These are phyloP conservation scores for Termitomyces titanicus DNA, from an alignment of 768 basidiomycete genomes.

Conservation along the genomic window DNA sequence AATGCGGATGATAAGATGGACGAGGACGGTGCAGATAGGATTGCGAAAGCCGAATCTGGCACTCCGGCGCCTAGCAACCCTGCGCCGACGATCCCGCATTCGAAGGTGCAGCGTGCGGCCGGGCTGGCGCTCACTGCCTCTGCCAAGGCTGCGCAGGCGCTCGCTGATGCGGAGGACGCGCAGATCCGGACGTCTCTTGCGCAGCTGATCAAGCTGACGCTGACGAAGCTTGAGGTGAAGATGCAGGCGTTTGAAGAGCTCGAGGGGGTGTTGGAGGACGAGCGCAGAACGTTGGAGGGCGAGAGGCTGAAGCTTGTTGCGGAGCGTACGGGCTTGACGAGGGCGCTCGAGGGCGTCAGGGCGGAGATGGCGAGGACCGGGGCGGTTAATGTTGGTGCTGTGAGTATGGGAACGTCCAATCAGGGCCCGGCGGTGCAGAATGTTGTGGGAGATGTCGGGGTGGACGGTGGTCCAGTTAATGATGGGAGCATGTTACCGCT, in stretches of 20 bases:
- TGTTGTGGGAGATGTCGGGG: slow-evolving; percentile 45
- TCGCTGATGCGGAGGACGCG: slow-evolving; percentile 80
- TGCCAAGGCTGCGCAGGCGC: slow-evolving; percentile 73
- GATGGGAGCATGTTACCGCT: slow-evolving; percentile 56
- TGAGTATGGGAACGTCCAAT: slow-evolving; percentile 50
- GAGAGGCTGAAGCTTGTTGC: slow-evolving; percentile 74
- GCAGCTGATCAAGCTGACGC: slow-evolving; percentile 78
- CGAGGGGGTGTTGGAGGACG: slow-evolving; percentile 89
- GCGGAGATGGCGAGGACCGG: slow-evolving; percentile 61
- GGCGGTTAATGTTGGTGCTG: slow-evolving; percentile 25
- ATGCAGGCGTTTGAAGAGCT: slow-evolving; percentile 93
- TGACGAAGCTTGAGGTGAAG: slow-evolving; percentile 91
- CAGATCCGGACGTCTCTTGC: slow-evolving; percentile 79
- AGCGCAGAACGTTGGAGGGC: slow-evolving; percentile 81
- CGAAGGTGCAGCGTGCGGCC: slow-evolving; percentile 80
- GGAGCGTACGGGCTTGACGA: slow-evolving; percentile 72
- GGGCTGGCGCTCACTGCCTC: slow-evolving; percentile 86
- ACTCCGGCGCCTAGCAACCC: slow-evolving; percentile 35
- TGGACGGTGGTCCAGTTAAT: slow-evolving; percentile 49
- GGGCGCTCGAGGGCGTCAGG: slow-evolving; percentile 65
- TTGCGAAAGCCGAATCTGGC: slow-evolving; percentile 20
- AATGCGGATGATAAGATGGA: slow-evolving; percentile 46
- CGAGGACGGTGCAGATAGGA: slow-evolving; percentile 34
- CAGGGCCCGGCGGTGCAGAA: slow-evolving; percentile 58
- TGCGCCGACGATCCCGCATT: slow-evolving; percentile 52